Percentiles rank a stretch among this genome's conserved stretches.
Evolutionary conservation across 2,329 filamentous ascomycete species (phyloP).

Genomic region (Alternaria novae-zelandiae): DNA sequence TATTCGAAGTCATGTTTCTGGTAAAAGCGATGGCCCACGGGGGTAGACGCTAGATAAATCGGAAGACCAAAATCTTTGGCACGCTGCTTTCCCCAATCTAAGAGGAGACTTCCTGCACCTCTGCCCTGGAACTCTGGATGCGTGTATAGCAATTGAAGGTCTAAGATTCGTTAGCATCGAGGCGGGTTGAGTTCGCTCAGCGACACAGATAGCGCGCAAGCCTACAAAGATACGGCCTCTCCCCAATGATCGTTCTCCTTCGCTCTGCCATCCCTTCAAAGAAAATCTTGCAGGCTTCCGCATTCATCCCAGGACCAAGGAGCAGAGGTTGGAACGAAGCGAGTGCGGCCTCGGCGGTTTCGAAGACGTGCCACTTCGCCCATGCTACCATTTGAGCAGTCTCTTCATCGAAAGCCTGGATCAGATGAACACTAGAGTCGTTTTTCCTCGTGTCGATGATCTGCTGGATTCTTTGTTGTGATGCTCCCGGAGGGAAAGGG

Average conservation of each 20-base stretch:
- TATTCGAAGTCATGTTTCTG: slow-evolving; percentile 35
- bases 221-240: slow-evolving; percentile 35
- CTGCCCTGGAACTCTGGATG: slow-evolving; percentile 32
- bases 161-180: slow-evolving; percentile 6
- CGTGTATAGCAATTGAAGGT: slow-evolving; percentile 37
- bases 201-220: neutral
- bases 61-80: slow-evolving; percentile 33
- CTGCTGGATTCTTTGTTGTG: slow-evolving; percentile 11
- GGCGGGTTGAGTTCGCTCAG: neutral
- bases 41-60: slow-evolving; percentile 34
- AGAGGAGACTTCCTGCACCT: slow-evolving; percentile 30
- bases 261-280: slow-evolving; percentile 24
- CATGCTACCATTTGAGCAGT: slow-evolving; percentile 35
- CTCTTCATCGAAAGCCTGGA: slow-evolving; percentile 34
- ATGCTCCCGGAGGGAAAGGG: slow-evolving; percentile 22
- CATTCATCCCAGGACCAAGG: slow-evolving; percentile 26
- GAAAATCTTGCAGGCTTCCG: slow-evolving; percentile 32
- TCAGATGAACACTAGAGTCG: slow-evolving; percentile 17
- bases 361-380: slow-evolving; percentile 40
- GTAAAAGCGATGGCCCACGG: slow-evolving; percentile 28
- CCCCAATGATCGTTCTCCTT: slow-evolving; percentile 30
- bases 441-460: slow-evolving; percentile 17
- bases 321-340: slow-evolving; percentile 15
- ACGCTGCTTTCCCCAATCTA: slow-evolving; percentile 30
- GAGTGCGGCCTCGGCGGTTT: slow-evolving; percentile 19